Percentiles rank a stretch among this genome's conserved stretches.
Evolutionary conservation across 768 basidiomycete species (phyloP).

Genomic region (Boletus reticuloceps): DNA sequence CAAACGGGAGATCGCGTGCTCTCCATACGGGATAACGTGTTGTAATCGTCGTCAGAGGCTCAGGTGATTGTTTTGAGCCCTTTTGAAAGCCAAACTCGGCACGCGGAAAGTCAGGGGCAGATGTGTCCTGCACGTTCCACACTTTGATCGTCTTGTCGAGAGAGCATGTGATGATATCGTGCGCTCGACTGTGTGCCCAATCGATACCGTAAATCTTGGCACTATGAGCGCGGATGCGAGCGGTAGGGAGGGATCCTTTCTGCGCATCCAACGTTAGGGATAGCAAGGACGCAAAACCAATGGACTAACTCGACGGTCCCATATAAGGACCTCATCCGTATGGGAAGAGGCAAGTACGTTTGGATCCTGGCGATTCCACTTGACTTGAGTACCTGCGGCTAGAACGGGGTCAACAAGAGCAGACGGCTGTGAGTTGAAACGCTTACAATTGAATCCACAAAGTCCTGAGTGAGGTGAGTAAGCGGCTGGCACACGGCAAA

Average conservation of each 20-base stretch:
- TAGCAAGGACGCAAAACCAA: not conserved
- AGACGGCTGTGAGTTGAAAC: not conserved
- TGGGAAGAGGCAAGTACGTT: slow-evolving; percentile 91
- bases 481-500: not conserved
- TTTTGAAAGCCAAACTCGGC: slow-evolving; percentile 8
- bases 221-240: slow-evolving; percentile 74
- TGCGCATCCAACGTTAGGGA: slow-evolving; percentile 29
- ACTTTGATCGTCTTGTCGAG: slow-evolving; percentile 92
- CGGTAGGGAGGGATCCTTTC: slow-evolving; percentile 86
- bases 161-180: slow-evolving; percentile 91
- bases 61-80: slow-evolving; percentile 6
- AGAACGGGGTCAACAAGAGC: not conserved
- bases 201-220: slow-evolving; percentile 97
- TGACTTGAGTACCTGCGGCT: slow-evolving; percentile 93
- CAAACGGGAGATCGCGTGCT: slow-evolving; percentile 90
- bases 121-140: slow-evolving; percentile 48
- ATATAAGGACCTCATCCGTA: slow-evolving; percentile 80
- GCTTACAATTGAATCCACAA: slow-evolving; percentile 54
- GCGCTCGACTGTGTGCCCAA: slow-evolving; percentile 76
- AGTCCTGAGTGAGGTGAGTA: slow-evolving; percentile 38
- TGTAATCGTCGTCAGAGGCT: slow-evolving; percentile 52
- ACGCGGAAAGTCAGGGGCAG: slow-evolving; percentile 14
- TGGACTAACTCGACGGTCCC: slow-evolving; percentile 83
- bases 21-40: slow-evolving; percentile 94
- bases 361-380: slow-evolving; percentile 90